A percentile compares a stretch with the other conserved stretches of the same genome.
Conservation (phyloP, 192 early-diverging fungal species). For the Chytriomyces confervae region DNA sequence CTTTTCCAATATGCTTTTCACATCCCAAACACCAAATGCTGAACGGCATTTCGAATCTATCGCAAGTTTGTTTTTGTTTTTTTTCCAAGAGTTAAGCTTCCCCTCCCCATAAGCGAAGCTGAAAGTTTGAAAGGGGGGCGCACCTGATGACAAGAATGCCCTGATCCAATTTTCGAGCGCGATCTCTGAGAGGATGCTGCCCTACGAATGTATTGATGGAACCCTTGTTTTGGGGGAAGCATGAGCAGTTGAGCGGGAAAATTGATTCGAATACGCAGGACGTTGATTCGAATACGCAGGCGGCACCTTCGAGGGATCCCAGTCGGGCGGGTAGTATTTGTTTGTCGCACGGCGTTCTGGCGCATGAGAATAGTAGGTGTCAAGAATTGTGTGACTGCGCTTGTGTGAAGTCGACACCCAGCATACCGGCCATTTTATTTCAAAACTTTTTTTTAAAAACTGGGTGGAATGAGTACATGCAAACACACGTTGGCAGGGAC, state of each 20-base stretch:
- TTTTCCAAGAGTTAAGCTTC: background rate
- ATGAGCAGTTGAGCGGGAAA: background rate
- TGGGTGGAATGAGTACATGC: too few relatives aligned
- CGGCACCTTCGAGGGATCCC: slow-evolving; percentile 83
- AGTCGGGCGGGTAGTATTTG: slow-evolving; percentile 79
- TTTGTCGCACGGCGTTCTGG: slow-evolving; percentile 53
- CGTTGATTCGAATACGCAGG: background rate
- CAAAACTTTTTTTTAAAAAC: background rate
- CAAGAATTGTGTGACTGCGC: background rate
- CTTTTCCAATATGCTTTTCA: slow-evolving; percentile 82
- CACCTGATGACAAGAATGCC: slow-evolving; percentile 86
- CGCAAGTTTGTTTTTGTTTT: background rate
- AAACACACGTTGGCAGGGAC: background rate
- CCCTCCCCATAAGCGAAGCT: too few relatives aligned
- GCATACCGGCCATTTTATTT: slow-evolving; percentile 4
- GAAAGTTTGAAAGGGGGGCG: background rate
- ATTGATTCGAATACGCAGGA: background rate
- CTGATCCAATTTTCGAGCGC: slow-evolving; percentile 87
- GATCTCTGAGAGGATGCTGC: slow-evolving; percentile 84
- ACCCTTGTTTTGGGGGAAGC: slow-evolving; percentile 54
- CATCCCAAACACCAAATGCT: slow-evolving; percentile 91
- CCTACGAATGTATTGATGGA: slow-evolving; percentile 86
- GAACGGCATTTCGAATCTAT: slow-evolving; percentile 87
- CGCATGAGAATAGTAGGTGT: background rate
- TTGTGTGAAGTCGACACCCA: background rate